Evolutionary conservation across 2,329 filamentous ascomycete species (phyloP), one percentile per base, ranked within the genome.

Genomic region (Phaeophleospora eucalypticola): DNA sequence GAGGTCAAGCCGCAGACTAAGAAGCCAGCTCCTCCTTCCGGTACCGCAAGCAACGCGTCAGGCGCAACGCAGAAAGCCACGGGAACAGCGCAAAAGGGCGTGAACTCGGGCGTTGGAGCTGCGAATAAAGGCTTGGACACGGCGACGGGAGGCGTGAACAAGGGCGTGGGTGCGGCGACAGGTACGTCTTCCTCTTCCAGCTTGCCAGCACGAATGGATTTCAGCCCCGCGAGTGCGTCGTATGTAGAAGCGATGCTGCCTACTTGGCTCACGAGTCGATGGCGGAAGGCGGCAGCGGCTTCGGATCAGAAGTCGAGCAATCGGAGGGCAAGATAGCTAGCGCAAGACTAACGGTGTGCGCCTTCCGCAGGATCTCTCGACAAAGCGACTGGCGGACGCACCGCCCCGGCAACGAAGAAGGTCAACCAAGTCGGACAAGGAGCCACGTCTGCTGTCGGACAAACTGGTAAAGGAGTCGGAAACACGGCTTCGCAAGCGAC

Each of bases 391-490:
- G 64, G 65, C 19, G 57, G 56, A 4, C 50, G 49, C 9, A 49
- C 60, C 4, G 56, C 53, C 9, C 54, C 58, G 24, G 58, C 64
- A 4, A 58, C 68, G 14, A 61, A 65, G 34, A 63, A 62, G 27
- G 62, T 63, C 35, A 58, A 63, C 18, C 60, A 64, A 39, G 63
- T 65, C 2, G 62, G 61, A 0, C 66, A 65, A 4, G 63, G 62
- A 24, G 59, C 61, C 0, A 61, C 68, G 0, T 67, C 66, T 52
- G 64, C 65, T 3, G 62, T 67, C 0, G 39, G 38, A 6, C 49
- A 61, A 21, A 61, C 62, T 2, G 58, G 67, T 1, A 72, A 67
- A 55, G 63, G 64, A 15, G 63, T 69, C 9, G 60, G 65, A 21
- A 62, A 66, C 38, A 65, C 68, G 2, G 66, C 65, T 1, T 49